Conservation (phyloP, 345 rosid species). For the Adansonia digitata region DNA sequence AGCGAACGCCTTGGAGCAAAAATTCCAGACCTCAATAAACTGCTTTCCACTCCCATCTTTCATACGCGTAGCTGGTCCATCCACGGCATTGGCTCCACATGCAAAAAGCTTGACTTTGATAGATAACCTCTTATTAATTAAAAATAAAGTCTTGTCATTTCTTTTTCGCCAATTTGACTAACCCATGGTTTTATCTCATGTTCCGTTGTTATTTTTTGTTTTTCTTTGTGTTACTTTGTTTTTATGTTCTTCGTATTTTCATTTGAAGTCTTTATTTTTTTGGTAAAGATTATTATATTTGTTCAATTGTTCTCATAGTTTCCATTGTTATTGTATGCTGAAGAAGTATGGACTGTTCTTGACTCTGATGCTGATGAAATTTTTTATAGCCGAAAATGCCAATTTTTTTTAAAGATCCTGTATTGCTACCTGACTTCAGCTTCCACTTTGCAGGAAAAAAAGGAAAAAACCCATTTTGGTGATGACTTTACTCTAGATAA, state of each 20-base stretch:
- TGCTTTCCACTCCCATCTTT: neutral
- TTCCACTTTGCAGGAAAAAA: neutral
- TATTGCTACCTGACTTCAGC: slow-evolving; percentile 7
- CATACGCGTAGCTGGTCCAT: neutral
- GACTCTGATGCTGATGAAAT: neutral
- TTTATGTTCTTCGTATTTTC: neutral
- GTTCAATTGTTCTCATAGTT: neutral
- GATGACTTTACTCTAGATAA: slow-evolving; percentile 13
- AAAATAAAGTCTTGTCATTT: neutral
- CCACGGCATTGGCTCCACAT: neutral
- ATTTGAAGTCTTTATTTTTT: neutral
- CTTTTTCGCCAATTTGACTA: neutral
- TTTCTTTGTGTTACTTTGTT: neutral
- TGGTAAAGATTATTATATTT: neutral
- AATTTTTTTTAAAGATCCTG: neutral
- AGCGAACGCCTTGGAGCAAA: no score
- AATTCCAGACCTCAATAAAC: neutral
- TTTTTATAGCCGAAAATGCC: neutral
- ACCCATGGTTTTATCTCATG: neutral
- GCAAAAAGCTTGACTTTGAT: slow-evolving; percentile 1
- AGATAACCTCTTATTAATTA: neutral
- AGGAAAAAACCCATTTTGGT: slow-evolving; percentile 16
- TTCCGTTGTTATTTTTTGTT: neutral
- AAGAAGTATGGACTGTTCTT: neutral
- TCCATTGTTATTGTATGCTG: neutral